Base-by-base conservation (phyloP, 2,329 filamentous ascomycete genomes). In the Calonectria hawksworthii region DNA sequence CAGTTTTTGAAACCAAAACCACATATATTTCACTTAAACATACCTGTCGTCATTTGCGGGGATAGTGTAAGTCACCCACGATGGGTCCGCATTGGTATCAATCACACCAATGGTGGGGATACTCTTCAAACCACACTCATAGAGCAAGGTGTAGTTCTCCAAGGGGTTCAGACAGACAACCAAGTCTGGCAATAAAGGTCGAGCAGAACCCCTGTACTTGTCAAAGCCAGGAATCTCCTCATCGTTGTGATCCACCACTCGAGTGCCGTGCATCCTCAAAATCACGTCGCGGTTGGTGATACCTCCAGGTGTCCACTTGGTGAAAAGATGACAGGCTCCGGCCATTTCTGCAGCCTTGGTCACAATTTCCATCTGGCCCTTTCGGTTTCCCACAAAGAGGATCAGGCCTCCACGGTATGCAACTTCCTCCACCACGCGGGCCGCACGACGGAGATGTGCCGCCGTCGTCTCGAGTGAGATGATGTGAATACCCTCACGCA, bases 11-110 rank as follows among this genome's bases (percentile, higher is more conserved):
- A 41, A 34, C 36, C 34, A 32, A 13, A 50, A 52, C 16, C 41
- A 34, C 3, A 47, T 23, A n/a, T 21, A 11, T 13, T 59, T 34
- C 30, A 51, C 9, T 44, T 32, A 26, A 18, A 7, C 89, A 82
- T 84, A 95, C 94, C 93, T 96, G 89, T 99, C 97, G 83, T 99
- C 97, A 84, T 99, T 99, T 66, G 95, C 95, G 2, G 97, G 97
- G 79, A 99, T 98, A 18, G 95, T 94, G 83, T 99, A 99, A 5
- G 97, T 99, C 66, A 99, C 96, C 92, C 95, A 96, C 0, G 95
- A 95, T 0, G 97, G 95, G 85, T 99, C 94, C 3, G 93, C 93
- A 85, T 99, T 94, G 1, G 97, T 99, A 85, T 99, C 97, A 79
- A 99, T 94, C 73, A 99, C 90, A 61, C 96, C 97, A 81, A 99